Percentiles rank a stretch among this genome's conserved stretches.
Conservation (phyloP, 1,139 yeast species). For the Candida frijolesensis region DNA sequence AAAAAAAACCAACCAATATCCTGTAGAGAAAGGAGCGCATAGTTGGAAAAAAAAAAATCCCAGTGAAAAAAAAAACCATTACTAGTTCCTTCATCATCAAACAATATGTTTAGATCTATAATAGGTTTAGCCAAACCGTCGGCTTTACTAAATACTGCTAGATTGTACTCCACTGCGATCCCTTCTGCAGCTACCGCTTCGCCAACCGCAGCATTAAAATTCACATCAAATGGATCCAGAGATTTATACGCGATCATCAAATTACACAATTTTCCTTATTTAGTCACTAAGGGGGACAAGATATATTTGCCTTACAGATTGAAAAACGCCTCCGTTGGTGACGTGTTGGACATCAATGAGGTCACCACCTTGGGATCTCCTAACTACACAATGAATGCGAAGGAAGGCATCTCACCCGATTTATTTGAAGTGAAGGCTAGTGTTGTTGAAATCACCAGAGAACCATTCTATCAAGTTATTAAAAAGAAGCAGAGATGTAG, state of each 20-base stretch:
- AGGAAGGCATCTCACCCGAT: constrained; percentile 34
- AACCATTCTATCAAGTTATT: constrained; percentile 62
- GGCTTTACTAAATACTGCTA: not conserved
- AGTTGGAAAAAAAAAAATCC: not conserved
- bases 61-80: not conserved
- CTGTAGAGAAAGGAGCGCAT: not conserved
- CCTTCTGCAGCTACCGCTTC: constrained; percentile 8
- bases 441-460: constrained; percentile 83
- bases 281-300: constrained; percentile 89
- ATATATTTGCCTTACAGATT: constrained; percentile 76
- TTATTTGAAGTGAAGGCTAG: constrained; percentile 70
- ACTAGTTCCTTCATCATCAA: not conserved
- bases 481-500: constrained; percentile 81
- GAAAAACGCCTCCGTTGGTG: constrained; percentile 80
- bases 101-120: not conserved
- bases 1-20: not conserved
- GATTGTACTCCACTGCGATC: constrained; percentile 4
- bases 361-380: constrained; percentile 86
- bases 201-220: constrained; percentile 53
- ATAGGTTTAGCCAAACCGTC: not conserved
- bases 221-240: constrained; percentile 52
- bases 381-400: constrained; percentile 60
- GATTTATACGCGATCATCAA: constrained; percentile 79
- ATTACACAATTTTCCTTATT: constrained; percentile 81
- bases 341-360: constrained; percentile 67